Evolutionary conservation across 805 yeast species (phyloP).

Genomic region (Saturnispora halmiae): DNA sequence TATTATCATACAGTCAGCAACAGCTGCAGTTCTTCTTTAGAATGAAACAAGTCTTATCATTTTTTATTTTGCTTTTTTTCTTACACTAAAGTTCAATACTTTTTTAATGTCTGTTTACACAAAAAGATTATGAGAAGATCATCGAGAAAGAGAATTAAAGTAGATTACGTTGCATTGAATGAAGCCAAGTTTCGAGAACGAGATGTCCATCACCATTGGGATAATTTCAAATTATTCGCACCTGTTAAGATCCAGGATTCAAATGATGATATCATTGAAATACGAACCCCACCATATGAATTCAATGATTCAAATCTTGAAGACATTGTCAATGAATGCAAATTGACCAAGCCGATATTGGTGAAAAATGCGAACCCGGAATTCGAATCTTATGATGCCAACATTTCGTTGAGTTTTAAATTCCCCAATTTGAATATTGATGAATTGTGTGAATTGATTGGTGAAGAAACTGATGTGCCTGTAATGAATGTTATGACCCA

Average conservation of each 20-base stretch:
- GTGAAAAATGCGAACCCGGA: slow-evolving; percentile 23
- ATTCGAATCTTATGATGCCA: slow-evolving; percentile 10
- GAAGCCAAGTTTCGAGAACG: slow-evolving; percentile 53
- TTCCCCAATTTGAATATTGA: slow-evolving; percentile 52
- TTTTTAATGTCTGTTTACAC: not conserved
- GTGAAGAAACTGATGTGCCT: slow-evolving; percentile 55
- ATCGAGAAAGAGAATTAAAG: slow-evolving; percentile 14
- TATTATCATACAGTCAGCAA: too few relatives aligned
- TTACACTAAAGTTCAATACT: not conserved
- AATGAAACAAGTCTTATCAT: too few relatives aligned
- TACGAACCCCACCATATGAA: slow-evolving; percentile 22
- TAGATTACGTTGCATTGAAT: slow-evolving; percentile 74
- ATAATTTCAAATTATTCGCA: slow-evolving; percentile 24
- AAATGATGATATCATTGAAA: slow-evolving; percentile 22
- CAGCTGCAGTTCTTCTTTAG: too few relatives aligned
- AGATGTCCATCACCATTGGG: slow-evolving; percentile 53
- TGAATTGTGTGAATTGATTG: slow-evolving; percentile 49
- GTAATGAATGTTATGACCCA: slow-evolving; percentile 89
- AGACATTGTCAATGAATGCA: slow-evolving; percentile 21
- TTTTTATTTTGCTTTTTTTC: not conserved
- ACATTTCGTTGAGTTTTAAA: slow-evolving; percentile 16
- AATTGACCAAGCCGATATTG: slow-evolving; percentile 26
- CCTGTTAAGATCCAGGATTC: slow-evolving; percentile 14
- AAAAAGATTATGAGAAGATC: slow-evolving; percentile 4
- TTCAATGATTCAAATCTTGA: slow-evolving; percentile 22